Conservation (phyloP, 1,284 basidiomycete genomes). For the Tetrapyrgos nigripes region DNA sequence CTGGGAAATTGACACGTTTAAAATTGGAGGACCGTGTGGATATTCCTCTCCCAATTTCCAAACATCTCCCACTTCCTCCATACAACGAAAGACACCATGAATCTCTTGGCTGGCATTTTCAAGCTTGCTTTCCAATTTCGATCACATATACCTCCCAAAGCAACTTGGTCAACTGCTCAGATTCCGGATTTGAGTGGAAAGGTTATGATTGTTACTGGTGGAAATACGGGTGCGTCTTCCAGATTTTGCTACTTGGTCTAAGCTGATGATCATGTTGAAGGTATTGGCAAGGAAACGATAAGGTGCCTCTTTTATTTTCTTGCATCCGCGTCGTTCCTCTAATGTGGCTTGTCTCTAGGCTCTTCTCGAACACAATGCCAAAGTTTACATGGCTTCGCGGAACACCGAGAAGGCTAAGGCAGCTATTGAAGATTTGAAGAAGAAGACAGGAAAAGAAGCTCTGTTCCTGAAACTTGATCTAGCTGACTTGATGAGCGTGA, state of each 20-base stretch:
- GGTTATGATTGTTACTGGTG: conserved; percentile 52
- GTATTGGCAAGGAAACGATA: conserved; percentile 44
- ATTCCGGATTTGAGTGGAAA: conserved; percentile 56
- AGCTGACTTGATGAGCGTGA: conserved; percentile 60
- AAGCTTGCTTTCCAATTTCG: neutral
- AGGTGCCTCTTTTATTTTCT: conserved; percentile 1
- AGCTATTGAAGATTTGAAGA: conserved; percentile 57
- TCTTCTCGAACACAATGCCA: conserved; percentile 63
- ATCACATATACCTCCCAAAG: conserved; percentile 28
- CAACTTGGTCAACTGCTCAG: conserved; percentile 30
- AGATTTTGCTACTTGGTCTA: conserved; percentile 6
- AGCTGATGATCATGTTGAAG: conserved; percentile 19
- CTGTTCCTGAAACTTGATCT: conserved; percentile 68
- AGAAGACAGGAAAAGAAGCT: conserved; percentile 49
- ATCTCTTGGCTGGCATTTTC: too few relatives aligned
- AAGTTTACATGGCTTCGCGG: conserved; percentile 70
- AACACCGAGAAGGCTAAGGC: conserved; percentile 48
- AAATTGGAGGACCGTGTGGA: too few relatives aligned
- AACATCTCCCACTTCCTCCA: too few relatives aligned
- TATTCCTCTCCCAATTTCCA: too few relatives aligned
- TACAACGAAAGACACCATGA: too few relatives aligned
- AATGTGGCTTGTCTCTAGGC: conserved; percentile 34
- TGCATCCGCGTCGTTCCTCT: too few relatives aligned
- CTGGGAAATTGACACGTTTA: too few relatives aligned
- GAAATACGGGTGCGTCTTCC: conserved; percentile 23